Percentiles rank a stretch among this genome's conserved stretches.
Conservation (phyloP, 331 rosid species). For the Stylosanthes scabra region DNA sequence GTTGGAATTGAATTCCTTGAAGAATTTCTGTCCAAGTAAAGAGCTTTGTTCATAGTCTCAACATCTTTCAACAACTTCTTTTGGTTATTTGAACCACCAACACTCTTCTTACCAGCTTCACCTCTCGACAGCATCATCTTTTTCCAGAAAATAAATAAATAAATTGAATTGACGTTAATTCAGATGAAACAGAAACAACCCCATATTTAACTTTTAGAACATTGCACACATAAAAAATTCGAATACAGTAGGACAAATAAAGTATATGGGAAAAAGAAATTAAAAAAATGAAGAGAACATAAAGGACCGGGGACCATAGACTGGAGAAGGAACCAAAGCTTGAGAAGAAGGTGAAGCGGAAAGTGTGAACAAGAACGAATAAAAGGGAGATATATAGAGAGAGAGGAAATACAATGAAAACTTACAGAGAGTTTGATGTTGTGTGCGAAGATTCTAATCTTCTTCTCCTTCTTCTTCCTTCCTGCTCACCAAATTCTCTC, state of each 20-base stretch:
- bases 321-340: slow-evolving; percentile 38
- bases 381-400: not conserved
- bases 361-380: not conserved
- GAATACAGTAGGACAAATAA: slow-evolving; percentile 1
- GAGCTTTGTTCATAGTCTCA: slow-evolving; percentile 80
- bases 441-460: slow-evolving; percentile 42
- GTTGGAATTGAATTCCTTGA: slow-evolving; percentile 50
- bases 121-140: slow-evolving; percentile 70
- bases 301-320: not conserved
- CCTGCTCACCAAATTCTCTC: slow-evolving; percentile 26
- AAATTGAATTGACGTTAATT: slow-evolving; percentile 13
- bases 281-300: not conserved
- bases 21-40: slow-evolving; percentile 59
- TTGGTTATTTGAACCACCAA: slow-evolving; percentile 58
- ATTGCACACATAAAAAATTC: not conserved
- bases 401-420: slow-evolving; percentile 16
- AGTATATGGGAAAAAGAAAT: not conserved
- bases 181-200: slow-evolving; percentile 31
- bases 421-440: slow-evolving; percentile 38
- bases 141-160: not conserved
- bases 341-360: slow-evolving; percentile 40
- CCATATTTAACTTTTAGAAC: not conserved
- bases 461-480: not conserved
- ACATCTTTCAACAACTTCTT: slow-evolving; percentile 84
- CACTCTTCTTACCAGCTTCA: slow-evolving; percentile 67